Conservation (phyloP, 805 yeast species). For the Pichia thaimueangensis region DNA sequence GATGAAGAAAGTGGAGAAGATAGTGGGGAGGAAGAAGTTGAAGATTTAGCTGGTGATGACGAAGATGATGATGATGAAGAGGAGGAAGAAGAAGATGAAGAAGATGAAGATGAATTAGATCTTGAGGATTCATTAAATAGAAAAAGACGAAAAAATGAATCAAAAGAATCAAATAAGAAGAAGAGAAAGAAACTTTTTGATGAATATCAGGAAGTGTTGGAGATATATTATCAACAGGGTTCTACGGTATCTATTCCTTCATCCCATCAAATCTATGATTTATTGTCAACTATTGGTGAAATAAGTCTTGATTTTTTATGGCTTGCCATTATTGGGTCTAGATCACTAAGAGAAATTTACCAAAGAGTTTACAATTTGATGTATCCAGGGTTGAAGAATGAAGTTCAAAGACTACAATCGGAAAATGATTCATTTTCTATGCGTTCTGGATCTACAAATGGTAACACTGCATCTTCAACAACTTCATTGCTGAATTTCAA, state of each 20-base stretch:
- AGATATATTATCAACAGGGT: conserved; percentile 79
- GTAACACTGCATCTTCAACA: background rate
- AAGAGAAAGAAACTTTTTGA: conserved; percentile 36
- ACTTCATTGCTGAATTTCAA: conserved; percentile 14
- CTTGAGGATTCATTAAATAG: conserved; percentile 28
- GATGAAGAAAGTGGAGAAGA: conserved; percentile 33
- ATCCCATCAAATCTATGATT: conserved; percentile 73
- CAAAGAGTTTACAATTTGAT: conserved; percentile 70
- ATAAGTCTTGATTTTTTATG: conserved; percentile 65
- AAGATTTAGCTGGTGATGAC: conserved; percentile 23
- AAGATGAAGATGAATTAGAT: conserved; percentile 13
- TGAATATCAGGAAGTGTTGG: conserved; percentile 50
- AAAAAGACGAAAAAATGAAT: conserved; percentile 29
- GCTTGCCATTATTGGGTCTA: conserved; percentile 84
- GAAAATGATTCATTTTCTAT: conserved; percentile 9
- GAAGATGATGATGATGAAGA: conserved; percentile 22
- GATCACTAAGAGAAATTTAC: conserved; percentile 66
- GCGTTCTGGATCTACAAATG: background rate
- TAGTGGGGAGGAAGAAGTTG: conserved; percentile 24
- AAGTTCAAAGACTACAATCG: conserved; percentile 62
- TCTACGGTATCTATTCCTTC: conserved; percentile 68
- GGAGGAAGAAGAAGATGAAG: conserved; percentile 24
- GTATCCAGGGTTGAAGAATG: conserved; percentile 73
- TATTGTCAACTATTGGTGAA: conserved; percentile 78
- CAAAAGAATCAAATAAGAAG: conserved; percentile 28